Evolutionary conservation across 2,329 filamentous ascomycete genomes (phyloP).

Genomic region (Penicillium sp.): DNA sequence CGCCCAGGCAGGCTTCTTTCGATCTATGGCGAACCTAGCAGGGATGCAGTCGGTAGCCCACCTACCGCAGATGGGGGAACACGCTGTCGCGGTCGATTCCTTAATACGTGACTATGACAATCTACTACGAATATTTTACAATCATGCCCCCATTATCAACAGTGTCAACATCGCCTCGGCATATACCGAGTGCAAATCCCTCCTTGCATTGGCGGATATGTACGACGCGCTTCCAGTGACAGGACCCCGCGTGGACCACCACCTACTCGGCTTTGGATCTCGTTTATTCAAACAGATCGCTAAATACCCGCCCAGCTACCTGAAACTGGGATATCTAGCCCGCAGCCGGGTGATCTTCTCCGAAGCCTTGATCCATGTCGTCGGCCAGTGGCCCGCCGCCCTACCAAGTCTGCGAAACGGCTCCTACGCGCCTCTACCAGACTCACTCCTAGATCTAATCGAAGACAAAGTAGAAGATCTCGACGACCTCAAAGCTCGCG

Average conservation of each 20-base stretch:
- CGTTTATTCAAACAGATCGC: constrained; percentile 94
- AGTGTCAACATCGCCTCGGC: constrained; percentile 85
- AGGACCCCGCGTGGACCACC: constrained; percentile 86
- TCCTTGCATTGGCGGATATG: constrained; percentile 85
- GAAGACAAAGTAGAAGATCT: constrained; percentile 94
- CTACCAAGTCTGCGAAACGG: constrained; percentile 68
- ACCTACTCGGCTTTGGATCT: constrained; percentile 85
- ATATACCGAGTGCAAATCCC: constrained; percentile 89
- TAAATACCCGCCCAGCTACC: constrained; percentile 89
- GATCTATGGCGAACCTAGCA: constrained; percentile 77
- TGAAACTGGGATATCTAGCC: constrained; percentile 83
- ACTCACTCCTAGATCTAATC: constrained; percentile 78
- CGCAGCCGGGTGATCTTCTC: constrained; percentile 79
- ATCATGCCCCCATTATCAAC: constrained; percentile 79
- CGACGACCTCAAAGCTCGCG: constrained; percentile 73
- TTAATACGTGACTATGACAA: constrained; percentile 92
- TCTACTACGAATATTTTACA: constrained; percentile 93
- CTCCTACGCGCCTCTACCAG: constrained; percentile 59
- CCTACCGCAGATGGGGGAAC: constrained; percentile 50
- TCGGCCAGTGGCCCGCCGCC: constrained; percentile 86
- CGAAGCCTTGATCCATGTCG: constrained; percentile 87
- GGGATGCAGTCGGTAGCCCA: constrained; percentile 53
- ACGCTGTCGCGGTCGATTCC: constrained; percentile 64
- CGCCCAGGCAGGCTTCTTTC: constrained; percentile 71
- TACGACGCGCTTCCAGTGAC: constrained; percentile 88